Conservation (phyloP, 2,329 filamentous ascomycete genomes). For the Cryphonectria nitschkei region DNA sequence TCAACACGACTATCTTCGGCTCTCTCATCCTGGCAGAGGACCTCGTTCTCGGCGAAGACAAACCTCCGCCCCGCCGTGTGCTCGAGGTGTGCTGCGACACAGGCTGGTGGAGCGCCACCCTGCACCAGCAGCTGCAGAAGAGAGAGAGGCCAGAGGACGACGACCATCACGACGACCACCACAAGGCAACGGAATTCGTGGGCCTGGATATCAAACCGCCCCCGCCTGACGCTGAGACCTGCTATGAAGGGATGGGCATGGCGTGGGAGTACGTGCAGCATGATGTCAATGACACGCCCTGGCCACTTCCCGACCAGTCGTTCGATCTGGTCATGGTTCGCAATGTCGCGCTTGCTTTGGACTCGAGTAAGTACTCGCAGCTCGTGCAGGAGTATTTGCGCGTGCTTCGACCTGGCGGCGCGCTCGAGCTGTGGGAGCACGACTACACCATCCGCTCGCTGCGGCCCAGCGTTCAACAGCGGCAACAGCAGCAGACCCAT, state of each 20-base stretch:
- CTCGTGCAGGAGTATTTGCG: constrained; percentile 61
- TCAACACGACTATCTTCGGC: constrained; percentile 60
- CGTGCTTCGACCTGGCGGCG: constrained; percentile 62
- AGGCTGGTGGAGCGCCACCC: constrained; percentile 60
- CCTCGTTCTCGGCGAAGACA: not conserved
- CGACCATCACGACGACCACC: not conserved
- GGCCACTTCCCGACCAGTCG: constrained; percentile 43
- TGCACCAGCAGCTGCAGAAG: constrained; percentile 33
- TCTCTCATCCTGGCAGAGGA: constrained; percentile 38
- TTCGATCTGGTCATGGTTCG: constrained; percentile 26
- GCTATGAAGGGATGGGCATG: constrained; percentile 29
- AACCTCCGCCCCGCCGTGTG: constrained; percentile 53
- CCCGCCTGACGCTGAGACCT: not conserved
- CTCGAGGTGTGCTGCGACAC: constrained; percentile 67
- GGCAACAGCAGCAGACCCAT: constrained; percentile 50
- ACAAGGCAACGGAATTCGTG: constrained; percentile 34
- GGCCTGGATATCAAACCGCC: constrained; percentile 34
- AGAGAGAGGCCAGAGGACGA: constrained; percentile 18
- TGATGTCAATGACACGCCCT: constrained; percentile 58
- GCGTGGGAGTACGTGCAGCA: constrained; percentile 62
- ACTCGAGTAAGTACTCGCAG: constrained; percentile 63
- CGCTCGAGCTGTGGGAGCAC: constrained; percentile 66
- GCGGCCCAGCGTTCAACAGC: constrained; percentile 50
- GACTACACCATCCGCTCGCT: constrained; percentile 65
- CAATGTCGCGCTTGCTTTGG: constrained; percentile 43